Percentiles rank a stretch among this genome's conserved stretches.
phyloP scores from a whole-genome alignment of 257 asterid genomes.

The Solanum clarkiae region DNA sequence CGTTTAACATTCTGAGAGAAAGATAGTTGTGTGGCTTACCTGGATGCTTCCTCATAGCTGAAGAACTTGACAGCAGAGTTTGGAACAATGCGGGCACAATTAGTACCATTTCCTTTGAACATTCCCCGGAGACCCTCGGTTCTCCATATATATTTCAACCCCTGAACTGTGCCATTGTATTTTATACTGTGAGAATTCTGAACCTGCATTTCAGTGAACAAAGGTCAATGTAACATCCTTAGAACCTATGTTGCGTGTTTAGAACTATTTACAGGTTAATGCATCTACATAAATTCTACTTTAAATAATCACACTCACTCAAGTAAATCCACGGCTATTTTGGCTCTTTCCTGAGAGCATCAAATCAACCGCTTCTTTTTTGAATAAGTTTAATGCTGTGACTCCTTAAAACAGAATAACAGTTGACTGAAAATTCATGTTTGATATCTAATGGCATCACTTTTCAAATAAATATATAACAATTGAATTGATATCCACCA shows the following conservation, averaged over 20 bases:
- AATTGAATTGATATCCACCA: not conserved
- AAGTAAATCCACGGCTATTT: not conserved
- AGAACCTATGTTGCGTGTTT: not conserved
- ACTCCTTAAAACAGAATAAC: not conserved
- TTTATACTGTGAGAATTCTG: slow-evolving; percentile 83
- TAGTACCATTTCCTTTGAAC: slow-evolving; percentile 86
- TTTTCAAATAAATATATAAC: not conserved
- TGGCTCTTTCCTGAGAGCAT: too few relatives aligned
- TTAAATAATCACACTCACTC: not conserved
- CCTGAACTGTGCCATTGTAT: slow-evolving; percentile 79
- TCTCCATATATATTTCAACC: slow-evolving; percentile 72
- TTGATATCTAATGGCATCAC: not conserved
- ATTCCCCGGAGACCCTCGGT: slow-evolving; percentile 73
- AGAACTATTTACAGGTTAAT: not conserved
- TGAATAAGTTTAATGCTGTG: not conserved
- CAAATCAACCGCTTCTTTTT: too few relatives aligned
- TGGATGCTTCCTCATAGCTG: slow-evolving; percentile 99
- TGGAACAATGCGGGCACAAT: slow-evolving; percentile 91
- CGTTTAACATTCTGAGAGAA: not conserved
- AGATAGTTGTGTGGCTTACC: slow-evolving; percentile 26
- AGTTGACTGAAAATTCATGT: not conserved
- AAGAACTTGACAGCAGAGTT: slow-evolving; percentile 99
- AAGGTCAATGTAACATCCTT: not conserved
- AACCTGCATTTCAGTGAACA: slow-evolving; percentile 37
- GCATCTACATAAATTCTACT: not conserved